Evolutionary conservation across 352 stramenopile species (phyloP).

Genomic region (Globisporangium barbulae): DNA sequence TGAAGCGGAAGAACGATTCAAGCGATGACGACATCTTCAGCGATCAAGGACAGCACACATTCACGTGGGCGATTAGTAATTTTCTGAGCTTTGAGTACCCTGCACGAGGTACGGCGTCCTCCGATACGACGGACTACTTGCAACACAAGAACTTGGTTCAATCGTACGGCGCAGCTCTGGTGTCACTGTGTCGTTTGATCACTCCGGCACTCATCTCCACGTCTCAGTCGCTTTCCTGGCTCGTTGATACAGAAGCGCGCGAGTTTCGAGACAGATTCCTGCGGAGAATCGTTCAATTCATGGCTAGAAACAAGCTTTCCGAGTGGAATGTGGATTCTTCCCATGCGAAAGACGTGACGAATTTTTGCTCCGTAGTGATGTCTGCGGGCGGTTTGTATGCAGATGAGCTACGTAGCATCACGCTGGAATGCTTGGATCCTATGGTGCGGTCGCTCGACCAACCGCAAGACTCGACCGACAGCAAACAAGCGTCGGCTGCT

Average conservation of each 20-base stretch:
- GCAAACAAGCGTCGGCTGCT: background rate
- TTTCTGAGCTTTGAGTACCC: conserved; percentile 31
- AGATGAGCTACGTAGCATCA: conserved; percentile 19
- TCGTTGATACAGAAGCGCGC: conserved; percentile 1
- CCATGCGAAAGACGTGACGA: conserved; percentile 21
- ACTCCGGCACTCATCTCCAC: background rate
- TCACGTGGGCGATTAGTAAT: conserved; percentile 34
- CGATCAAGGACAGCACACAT: conserved; percentile 15
- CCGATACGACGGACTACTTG: background rate
- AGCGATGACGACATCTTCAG: background rate
- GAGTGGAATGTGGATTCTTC: conserved; percentile 16
- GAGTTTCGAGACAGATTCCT: conserved; percentile 5
- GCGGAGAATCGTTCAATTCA: conserved; percentile 3
- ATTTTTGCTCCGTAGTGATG: conserved; percentile 26
- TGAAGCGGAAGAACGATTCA: conserved; percentile 33
- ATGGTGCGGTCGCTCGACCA: conserved; percentile 18
- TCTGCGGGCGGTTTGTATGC: conserved; percentile 17
- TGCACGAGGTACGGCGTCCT: background rate
- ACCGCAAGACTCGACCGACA: background rate
- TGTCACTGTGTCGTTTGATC: conserved; percentile 15
- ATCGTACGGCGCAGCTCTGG: conserved; percentile 13
- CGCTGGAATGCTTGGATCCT: conserved; percentile 19
- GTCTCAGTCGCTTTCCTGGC: conserved; percentile 8
- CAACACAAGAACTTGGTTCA: conserved; percentile 13
- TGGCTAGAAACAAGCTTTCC: conserved; percentile 6